Percentiles rank a stretch among this genome's conserved stretches.
phyloP scores from a whole-genome alignment of 2,329 filamentous ascomycete genomes.

The Neofusicoccum laricinum region DNA sequence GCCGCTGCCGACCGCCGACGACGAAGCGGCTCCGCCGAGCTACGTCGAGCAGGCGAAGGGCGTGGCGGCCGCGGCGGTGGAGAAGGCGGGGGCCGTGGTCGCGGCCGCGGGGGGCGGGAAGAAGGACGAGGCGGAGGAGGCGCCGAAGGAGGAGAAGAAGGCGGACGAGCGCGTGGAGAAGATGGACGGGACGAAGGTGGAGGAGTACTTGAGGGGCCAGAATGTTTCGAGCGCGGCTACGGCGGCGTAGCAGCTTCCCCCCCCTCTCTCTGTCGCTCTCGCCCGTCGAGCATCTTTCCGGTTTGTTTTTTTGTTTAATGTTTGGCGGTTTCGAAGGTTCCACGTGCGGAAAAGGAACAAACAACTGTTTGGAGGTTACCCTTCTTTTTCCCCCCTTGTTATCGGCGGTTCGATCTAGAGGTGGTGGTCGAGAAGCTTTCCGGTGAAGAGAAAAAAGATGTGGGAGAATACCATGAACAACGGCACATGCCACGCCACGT shows the following conservation, averaged over 20 bases:
- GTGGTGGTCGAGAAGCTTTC: too few species aligned
- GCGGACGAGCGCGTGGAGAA: slow-evolving; percentile 29
- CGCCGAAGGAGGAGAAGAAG: background rate
- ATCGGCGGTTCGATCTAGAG: background rate
- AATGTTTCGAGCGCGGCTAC: slow-evolving; percentile 7
- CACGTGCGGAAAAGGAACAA: too few species aligned
- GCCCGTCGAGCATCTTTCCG: background rate
- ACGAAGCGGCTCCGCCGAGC: slow-evolving; percentile 29
- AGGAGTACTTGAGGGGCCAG: slow-evolving; percentile 32
- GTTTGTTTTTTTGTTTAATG: too few species aligned
- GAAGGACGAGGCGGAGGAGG: slow-evolving; percentile 9
- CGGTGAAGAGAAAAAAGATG: too few species aligned
- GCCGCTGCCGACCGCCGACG: slow-evolving; percentile 25
- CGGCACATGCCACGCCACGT: too few species aligned
- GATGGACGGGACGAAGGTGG: slow-evolving; percentile 28
- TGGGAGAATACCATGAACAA: too few species aligned
- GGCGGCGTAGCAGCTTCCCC: background rate
- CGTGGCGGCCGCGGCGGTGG: slow-evolving; percentile 28
- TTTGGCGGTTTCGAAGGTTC: too few species aligned
- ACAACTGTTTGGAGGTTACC: too few species aligned
- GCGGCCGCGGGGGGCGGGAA: slow-evolving; percentile 28
- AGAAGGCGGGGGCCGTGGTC: slow-evolving; percentile 27
- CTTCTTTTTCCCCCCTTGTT: background rate
- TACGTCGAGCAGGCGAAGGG: slow-evolving; percentile 45
- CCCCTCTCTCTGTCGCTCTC: background rate